Base-by-base conservation (phyloP, 192 early-diverging fungal genomes). In the Dissophora ornata region DNA sequence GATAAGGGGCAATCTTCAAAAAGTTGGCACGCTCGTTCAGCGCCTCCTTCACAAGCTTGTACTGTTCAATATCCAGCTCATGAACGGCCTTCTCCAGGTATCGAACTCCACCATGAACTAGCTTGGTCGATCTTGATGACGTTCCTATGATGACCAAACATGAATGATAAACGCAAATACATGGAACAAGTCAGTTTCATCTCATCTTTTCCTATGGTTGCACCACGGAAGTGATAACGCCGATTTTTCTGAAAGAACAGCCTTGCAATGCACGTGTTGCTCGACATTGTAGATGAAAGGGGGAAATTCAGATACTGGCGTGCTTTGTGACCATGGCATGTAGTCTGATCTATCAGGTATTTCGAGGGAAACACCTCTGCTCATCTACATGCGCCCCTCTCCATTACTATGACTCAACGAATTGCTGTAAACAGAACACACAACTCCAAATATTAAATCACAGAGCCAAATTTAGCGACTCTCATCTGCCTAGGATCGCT, bases 21-120 rank as follows among this genome's bases (percentile, higher is more conserved):
- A 98, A 97, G 52, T 90, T 91, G 54, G 90, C 88, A 67, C 97
- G 93, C 80, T 98, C 97, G 60, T 97, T 95, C 79, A 98, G 89
- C 3, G 97, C 97, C 71, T 98, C 96, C 49, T 87, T 85, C 22
- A 98, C 97, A 52, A 98, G 87, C 81, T 94, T 94, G 91, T 93
- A 97, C 79, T 98, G 97, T 82, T 93, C 96, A 82, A 94, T 95
- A 69, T 98, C 97, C 26, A 96, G 79, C 49, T 96, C 95, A 82
- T 89, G 86, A 53, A 98, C 90, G 22, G 97, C 96, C 85, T 98
- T 98, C 70, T 98, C 93, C 54, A 98, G 84, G 80, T 98, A 98
- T 58, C 97, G 85, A 29, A 98, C 97, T 55, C 97, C 97, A 60
- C 97, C 97, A 69, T 98, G 97, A 25, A 98, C 94, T 19, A 98